Base-by-base conservation (phyloP, 2,329 filamentous ascomycete species). In the Penicillium digitatum region DNA sequence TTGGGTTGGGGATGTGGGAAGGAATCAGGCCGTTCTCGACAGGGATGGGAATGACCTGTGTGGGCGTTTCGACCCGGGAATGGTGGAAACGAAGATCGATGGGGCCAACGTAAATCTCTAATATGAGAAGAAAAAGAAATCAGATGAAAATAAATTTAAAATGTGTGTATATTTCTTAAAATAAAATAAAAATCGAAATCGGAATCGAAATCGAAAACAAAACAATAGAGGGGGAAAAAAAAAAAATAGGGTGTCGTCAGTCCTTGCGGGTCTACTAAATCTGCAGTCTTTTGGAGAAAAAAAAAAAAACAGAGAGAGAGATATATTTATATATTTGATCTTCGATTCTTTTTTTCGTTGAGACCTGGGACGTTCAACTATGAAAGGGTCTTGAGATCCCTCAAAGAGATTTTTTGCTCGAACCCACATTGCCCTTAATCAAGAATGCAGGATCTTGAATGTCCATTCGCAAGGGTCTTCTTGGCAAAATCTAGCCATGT, bases 1-100 rank as follows among this genome's bases (percentile, higher is more conserved):
- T 54, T 56, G 34, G 31, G 34, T 50, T 47, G 48, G 35, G 52
- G 42, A 18, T 44, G 45, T 37, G 35, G 52, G 54, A 40, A 49
- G 50, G 52, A 48, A 55, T 56, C 54, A 57, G 53, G 61, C 64
- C 61, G 65, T 60, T 68, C 63, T 66, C 57, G 65, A 69, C 69
- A 72, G 68, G 69, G 66, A 70, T 70, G 62, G 59, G 62, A 63
- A 64, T 64, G 61, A 57, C 62, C 59, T 62, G 61, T 67, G 68
- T 64, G 62, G 63, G 62, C 59, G 59, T 59, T 65, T 64, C 61
- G 39, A 48, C 45, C 44, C 52, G 62, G 63, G 63, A 65, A 65
- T 65, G 63, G 63, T 64, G 63, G 63, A 56, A 65, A 65, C 63
- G 61, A 65, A 60, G 62, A 64, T 64, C 63, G 63, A 65, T 64